phyloP scores from a whole-genome alignment of 78 protist species.

The Anaeramoeba flamelloides region DNA sequence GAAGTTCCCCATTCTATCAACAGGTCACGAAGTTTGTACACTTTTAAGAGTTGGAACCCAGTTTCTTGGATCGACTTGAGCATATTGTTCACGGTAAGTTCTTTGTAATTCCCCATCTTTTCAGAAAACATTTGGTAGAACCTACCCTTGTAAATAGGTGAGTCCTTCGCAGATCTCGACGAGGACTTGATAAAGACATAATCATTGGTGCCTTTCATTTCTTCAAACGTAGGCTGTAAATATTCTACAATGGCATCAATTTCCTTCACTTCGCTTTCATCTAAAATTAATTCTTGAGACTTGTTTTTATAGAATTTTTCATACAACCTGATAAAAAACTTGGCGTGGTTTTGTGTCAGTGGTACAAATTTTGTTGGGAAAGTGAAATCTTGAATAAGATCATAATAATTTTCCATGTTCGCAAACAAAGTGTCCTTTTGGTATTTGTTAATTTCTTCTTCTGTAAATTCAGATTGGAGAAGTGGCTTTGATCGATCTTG shows the following conservation, averaged over 20 bases:
- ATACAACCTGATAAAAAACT: neutral
- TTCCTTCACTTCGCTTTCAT: neutral
- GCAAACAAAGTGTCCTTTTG: neutral
- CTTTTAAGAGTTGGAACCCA: neutral
- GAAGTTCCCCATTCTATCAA: neutral
- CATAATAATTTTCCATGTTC: neutral
- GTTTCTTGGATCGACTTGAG: neutral
- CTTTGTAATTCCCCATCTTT: neutral
- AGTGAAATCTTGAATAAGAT: neutral
- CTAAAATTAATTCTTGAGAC: neutral
- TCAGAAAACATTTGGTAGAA: neutral
- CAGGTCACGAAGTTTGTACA: neutral
- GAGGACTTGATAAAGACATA: neutral
- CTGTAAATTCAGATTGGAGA: neutral
- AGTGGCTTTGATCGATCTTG: neutral
- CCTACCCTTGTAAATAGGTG: neutral
- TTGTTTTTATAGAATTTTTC: neutral
- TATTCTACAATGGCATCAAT: neutral
- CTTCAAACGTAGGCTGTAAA: neutral
- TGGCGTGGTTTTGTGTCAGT: neutral
- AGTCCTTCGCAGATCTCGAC: neutral
- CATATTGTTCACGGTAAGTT: neutral
- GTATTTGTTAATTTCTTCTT: neutral
- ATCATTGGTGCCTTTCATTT: neutral
- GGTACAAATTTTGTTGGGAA: neutral